phyloP scores from a whole-genome alignment of 1,284 basidiomycete genomes.

The Porodaedalea pini region DNA sequence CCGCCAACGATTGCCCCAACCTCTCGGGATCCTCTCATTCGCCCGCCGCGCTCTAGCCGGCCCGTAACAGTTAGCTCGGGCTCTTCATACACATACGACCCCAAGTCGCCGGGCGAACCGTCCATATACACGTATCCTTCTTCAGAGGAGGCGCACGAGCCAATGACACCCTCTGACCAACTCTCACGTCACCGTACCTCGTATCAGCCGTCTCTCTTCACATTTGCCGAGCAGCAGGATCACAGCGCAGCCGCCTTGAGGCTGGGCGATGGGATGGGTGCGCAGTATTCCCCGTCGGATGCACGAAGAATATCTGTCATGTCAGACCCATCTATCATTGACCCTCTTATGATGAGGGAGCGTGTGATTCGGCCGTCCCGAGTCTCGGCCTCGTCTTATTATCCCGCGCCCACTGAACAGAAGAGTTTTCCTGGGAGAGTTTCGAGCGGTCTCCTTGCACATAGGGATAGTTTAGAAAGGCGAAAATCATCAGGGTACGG shows the following conservation, averaged over 20 bases:
- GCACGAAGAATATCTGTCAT: conserved; percentile 16
- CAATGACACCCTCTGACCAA: conserved; percentile 19
- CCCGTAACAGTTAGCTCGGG: conserved; percentile 27
- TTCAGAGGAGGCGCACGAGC: conserved; percentile 18
- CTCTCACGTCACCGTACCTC: conserved; percentile 19
- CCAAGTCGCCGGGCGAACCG: conserved; percentile 26
- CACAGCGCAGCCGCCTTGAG: background rate
- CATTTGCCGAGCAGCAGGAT: conserved; percentile 19
- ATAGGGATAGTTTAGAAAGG: conserved; percentile 10
- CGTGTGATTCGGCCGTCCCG: conserved; percentile 5
- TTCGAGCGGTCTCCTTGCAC: background rate
- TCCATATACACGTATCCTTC: conserved; percentile 20
- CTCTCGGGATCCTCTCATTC: conserved; percentile 16
- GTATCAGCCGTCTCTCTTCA: conserved; percentile 20
- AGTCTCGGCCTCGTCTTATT: conserved; percentile 16
- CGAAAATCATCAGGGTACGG: conserved; percentile 19
- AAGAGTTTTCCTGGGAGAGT: background rate
- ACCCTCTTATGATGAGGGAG: conserved; percentile 15
- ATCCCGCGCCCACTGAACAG: conserved; percentile 1
- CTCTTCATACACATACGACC: conserved; percentile 30
- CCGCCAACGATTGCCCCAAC: conserved; percentile 28
- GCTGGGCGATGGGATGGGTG: background rate
- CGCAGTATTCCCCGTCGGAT: conserved; percentile 10
- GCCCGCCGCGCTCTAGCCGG: conserved; percentile 25
- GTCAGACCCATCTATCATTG: conserved; percentile 21